A percentile compares a stretch with the other conserved stretches of the same genome.
Conservation (phyloP, 2,329 filamentous ascomycete species). For the Leptoxyphium fumago region DNA sequence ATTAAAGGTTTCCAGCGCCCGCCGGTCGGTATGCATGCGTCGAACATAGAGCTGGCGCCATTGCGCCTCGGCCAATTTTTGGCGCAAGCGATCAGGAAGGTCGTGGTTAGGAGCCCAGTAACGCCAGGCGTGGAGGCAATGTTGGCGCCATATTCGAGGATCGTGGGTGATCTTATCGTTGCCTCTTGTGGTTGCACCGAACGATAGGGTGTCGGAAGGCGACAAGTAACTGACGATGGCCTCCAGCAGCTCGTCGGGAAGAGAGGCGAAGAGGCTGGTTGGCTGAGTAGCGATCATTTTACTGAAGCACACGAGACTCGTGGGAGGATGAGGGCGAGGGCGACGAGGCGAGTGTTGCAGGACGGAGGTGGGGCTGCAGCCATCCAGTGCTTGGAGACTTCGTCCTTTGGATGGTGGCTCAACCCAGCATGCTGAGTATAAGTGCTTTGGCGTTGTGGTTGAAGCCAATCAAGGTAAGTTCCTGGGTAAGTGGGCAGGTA, state of each 20-base stretch:
- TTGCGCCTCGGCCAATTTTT: conserved; percentile 18
- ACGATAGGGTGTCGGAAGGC: conserved; percentile 34
- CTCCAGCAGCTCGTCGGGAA: conserved; percentile 78
- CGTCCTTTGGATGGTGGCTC: no score
- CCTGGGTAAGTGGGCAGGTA: no score
- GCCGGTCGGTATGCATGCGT: conserved; percentile 20
- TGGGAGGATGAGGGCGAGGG: no score
- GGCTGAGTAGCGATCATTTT: no score
- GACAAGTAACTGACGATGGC: conserved; percentile 54
- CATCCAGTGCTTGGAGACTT: no score
- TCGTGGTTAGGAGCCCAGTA: conserved; percentile 60
- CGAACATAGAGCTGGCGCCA: conserved; percentile 49
- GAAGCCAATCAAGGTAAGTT: no score
- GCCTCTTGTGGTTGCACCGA: conserved; percentile 47
- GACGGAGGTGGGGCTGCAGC: no score
- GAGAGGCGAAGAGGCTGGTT: conserved; percentile 5
- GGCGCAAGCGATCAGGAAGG: conserved; percentile 40
- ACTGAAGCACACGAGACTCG: no score
- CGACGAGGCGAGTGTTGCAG: no score
- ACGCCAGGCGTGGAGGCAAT: conserved; percentile 54
- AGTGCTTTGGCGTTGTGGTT: no score
- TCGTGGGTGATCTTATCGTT: conserved; percentile 54
- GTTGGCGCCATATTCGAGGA: conserved; percentile 62
- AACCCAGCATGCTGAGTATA: no score
- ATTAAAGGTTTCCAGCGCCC: conserved; percentile 36